phyloP scores from a whole-genome alignment of 2,329 filamentous ascomycete species.

The Aspergillus chevalieri region DNA sequence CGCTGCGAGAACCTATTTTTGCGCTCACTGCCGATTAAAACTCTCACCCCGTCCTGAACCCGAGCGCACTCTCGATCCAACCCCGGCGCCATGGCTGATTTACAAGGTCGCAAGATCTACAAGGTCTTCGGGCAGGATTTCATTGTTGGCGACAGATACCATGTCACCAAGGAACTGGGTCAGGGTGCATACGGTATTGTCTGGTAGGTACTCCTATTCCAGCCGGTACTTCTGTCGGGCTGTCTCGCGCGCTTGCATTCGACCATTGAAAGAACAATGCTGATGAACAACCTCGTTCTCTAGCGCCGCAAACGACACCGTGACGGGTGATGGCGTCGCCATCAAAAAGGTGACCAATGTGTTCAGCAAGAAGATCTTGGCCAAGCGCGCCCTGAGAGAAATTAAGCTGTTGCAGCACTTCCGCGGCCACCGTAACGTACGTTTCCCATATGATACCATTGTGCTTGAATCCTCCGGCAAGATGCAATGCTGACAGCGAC shows the following conservation, averaged over 20 bases:
- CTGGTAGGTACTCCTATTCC: slow-evolving; percentile 57
- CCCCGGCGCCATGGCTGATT: slow-evolving; percentile 48
- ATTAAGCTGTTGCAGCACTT: slow-evolving; percentile 99
- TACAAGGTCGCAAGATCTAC: slow-evolving; percentile 79
- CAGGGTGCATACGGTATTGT: slow-evolving; percentile 99
- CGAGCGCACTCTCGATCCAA: background rate
- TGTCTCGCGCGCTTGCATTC: background rate
- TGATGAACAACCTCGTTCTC: slow-evolving; percentile 7
- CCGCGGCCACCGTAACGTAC: slow-evolving; percentile 77
- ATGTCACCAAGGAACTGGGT: slow-evolving; percentile 95
- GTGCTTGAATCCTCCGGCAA: background rate
- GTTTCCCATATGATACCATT: slow-evolving; percentile 23
- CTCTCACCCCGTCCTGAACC: background rate
- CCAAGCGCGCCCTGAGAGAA: slow-evolving; percentile 93
- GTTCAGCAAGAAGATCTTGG: slow-evolving; percentile 99
- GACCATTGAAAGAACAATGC: slow-evolving; percentile 7
- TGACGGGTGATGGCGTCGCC: slow-evolving; percentile 87
- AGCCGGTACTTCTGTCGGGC: background rate
- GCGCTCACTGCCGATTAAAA: background rate
- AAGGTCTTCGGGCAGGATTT: slow-evolving; percentile 99
- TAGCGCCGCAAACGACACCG: slow-evolving; percentile 86
- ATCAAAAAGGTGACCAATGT: slow-evolving; percentile 99
- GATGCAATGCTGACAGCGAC: slow-evolving; percentile 31
- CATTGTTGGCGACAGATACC: slow-evolving; percentile 95
- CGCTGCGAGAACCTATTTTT: background rate